Evolutionary conservation across 148 eudicot genomes (phyloP).

Genomic region (Vaccinium corymbosum): DNA sequence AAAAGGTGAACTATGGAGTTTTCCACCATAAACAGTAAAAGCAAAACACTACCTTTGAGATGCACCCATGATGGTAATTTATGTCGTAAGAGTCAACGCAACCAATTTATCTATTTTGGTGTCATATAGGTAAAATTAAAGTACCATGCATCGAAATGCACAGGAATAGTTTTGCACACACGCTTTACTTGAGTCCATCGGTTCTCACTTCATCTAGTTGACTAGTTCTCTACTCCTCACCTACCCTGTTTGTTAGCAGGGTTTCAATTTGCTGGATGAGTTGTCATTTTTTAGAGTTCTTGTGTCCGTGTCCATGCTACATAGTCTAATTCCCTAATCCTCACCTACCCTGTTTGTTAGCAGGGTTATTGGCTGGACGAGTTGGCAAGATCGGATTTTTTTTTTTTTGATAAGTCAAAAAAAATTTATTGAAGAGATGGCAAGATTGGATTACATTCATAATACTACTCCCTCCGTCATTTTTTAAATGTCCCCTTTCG

Average conservation of each 20-base stretch:
- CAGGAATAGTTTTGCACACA: neutral
- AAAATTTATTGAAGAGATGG: neutral
- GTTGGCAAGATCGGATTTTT: neutral
- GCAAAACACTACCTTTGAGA: neutral
- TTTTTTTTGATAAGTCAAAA: no score
- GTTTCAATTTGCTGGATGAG: neutral
- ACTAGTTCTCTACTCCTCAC: neutral
- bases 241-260: neutral
- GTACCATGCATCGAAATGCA: neutral
- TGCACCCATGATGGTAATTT: neutral
- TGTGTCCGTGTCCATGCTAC: no score
- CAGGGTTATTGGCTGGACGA: neutral
- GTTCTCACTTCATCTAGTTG: neutral
- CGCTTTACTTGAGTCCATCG: neutral
- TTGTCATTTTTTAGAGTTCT: neutral
- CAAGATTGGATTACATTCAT: slow-evolving; percentile 1
- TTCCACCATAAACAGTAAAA: neutral
- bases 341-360: neutral
- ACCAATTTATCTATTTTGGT: neutral
- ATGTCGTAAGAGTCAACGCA: neutral
- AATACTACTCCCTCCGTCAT: neutral
- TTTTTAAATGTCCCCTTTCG: no score
- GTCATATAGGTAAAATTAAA: neutral
- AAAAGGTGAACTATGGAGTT: neutral
- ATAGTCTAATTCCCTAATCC: neutral